A percentile compares a stretch with the other conserved stretches of the same genome.
phyloP scores from a whole-genome alignment of 2,329 filamentous ascomycete species.

The Colletotrichum phormii region DNA sequence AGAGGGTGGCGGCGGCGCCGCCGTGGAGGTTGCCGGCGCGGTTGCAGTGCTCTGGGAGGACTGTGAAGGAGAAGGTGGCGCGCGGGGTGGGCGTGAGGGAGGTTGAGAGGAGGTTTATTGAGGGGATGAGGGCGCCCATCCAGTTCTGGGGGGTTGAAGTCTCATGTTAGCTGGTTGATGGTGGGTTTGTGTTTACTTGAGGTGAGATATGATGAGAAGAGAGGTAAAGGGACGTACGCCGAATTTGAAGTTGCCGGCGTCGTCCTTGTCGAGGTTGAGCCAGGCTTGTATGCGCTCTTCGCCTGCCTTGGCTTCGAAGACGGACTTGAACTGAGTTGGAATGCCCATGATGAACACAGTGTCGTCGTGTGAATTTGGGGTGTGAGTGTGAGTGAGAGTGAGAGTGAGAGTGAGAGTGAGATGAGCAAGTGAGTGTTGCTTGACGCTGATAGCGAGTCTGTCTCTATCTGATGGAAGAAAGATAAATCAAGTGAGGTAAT shows the following conservation, averaged over 20 bases:
- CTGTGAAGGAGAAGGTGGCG: constrained; percentile 60
- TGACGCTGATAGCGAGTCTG: background rate
- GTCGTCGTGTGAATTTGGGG: no score
- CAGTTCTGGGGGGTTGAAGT: constrained; percentile 53
- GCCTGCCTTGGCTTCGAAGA: constrained; percentile 29
- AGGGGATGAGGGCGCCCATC: constrained; percentile 54
- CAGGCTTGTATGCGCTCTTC: constrained; percentile 47
- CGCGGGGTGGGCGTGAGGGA: constrained; percentile 50
- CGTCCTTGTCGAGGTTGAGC: constrained; percentile 44
- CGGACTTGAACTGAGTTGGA: background rate
- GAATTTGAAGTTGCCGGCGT: constrained; percentile 43
- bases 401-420: background rate
- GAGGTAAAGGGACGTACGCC: constrained; percentile 42
- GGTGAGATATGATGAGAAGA: background rate
- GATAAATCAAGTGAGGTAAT: background rate
- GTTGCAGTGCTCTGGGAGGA: constrained; percentile 65
- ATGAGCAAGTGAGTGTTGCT: background rate
- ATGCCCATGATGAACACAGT: background rate
- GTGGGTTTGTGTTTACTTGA: background rate
- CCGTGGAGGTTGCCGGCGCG: constrained; percentile 67
- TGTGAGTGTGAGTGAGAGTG: background rate
- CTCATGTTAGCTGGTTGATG: background rate
- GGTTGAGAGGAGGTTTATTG: constrained; percentile 54
- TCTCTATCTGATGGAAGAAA: background rate
- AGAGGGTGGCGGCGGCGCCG: constrained; percentile 73